A percentile compares a stretch with the other conserved stretches of the same genome.
phyloP scores from a whole-genome alignment of 306 rosid species.

The Cucurbita maxima region DNA sequence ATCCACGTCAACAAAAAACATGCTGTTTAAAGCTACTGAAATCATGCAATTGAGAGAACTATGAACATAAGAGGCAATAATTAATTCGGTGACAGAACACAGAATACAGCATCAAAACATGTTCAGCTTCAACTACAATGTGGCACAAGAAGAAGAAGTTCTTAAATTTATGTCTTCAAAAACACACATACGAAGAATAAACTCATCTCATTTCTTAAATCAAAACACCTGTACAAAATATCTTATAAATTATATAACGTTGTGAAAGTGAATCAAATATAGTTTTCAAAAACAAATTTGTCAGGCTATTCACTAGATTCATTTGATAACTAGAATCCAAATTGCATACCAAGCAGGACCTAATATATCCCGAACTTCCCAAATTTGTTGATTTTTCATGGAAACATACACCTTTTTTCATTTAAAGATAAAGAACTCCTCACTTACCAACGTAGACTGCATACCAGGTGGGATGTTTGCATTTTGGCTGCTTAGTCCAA shows the following conservation, averaged over 20 bases:
- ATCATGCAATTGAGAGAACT: background rate
- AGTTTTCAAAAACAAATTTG: background rate
- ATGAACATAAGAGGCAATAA: background rate
- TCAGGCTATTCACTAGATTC: background rate
- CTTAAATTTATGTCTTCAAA: no score
- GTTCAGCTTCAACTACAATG: background rate
- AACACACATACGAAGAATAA: no score
- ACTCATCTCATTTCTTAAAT: no score
- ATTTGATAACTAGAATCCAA: background rate
- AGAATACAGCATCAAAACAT: background rate
- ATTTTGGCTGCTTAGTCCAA: constrained; percentile 60
- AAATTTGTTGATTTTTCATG: background rate
- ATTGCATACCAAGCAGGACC: background rate
- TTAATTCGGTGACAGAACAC: background rate
- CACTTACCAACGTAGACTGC: constrained; percentile 45
- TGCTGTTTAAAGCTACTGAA: background rate
- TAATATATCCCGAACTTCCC: background rate
- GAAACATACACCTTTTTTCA: background rate
- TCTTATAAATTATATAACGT: no score
- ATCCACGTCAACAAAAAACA: background rate
- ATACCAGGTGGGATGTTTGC: constrained; percentile 26
- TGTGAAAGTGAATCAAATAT: background rate
- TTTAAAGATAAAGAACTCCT: background rate
- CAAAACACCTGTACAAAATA: no score
- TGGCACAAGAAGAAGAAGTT: no score